Evolutionary conservation across 495 filamentous ascomycete species (phyloP).

Genomic region (Daldinia childiae): DNA sequence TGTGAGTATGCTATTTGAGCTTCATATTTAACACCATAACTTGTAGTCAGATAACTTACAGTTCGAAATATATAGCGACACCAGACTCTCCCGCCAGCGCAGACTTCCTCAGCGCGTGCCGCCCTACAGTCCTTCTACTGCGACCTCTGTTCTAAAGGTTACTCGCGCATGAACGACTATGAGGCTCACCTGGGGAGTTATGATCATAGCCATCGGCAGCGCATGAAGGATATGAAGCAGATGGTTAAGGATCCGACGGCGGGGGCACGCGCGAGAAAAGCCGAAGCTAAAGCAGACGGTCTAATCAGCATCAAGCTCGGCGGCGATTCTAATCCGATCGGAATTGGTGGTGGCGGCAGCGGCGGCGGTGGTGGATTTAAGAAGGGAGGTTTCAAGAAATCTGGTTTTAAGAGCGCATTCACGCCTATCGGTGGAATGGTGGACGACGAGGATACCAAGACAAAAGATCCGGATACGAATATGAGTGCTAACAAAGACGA

Average conservation of each 20-base stretch:
- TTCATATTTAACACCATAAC: background rate
- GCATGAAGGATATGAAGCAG: conserved; percentile 72
- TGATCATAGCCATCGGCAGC: conserved; percentile 75
- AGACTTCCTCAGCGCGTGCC: conserved; percentile 87
- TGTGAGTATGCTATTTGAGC: conserved; percentile 8
- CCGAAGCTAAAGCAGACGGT: conserved; percentile 75
- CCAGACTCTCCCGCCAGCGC: conserved; percentile 62
- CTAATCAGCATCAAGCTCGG: conserved; percentile 68
- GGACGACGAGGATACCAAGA: conserved; percentile 23
- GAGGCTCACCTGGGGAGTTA: conserved; percentile 75
- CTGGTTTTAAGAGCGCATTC: conserved; percentile 64
- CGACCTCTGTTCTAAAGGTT: conserved; percentile 74
- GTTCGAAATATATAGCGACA: conserved; percentile 46
- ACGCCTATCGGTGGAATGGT: conserved; percentile 49
- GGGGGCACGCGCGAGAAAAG: conserved; percentile 69
- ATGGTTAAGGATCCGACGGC: conserved; percentile 68
- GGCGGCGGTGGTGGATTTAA: conserved; percentile 62
- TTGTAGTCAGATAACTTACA: conserved; percentile 2
- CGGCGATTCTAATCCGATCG: conserved; percentile 37
- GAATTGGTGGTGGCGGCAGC: background rate
- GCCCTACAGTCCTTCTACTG: conserved; percentile 92
- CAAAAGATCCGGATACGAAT: conserved; percentile 33
- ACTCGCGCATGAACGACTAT: conserved; percentile 74
- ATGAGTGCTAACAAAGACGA: conserved; percentile 32
- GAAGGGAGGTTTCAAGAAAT: conserved; percentile 65